These are phyloP conservation scores for Trapa incisa DNA, from an alignment of 345 rosid species.

Conservation along the genomic window DNA sequence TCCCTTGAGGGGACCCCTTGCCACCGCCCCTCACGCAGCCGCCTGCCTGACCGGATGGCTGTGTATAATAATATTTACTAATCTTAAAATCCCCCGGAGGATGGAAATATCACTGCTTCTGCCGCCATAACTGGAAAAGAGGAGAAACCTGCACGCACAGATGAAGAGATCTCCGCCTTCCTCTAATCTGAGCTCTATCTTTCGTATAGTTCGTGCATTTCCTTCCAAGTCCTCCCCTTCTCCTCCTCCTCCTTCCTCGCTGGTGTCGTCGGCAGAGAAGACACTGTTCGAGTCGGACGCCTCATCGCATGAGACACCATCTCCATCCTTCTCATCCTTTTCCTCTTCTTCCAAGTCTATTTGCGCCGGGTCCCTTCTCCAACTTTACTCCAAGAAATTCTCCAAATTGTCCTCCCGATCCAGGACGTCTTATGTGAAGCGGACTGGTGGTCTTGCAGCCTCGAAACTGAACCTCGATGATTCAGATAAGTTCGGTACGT, in stretches of 20 bases:
- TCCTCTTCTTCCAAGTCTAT: background rate
- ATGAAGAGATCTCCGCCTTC: conserved; percentile 9
- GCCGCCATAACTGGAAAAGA: background rate
- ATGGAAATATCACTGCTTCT: background rate
- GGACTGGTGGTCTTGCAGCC: background rate
- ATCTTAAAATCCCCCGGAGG: background rate
- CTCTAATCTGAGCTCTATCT: conserved; percentile 15
- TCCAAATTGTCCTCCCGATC: conserved; percentile 1
- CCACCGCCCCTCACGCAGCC: too few species aligned
- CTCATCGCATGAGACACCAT: background rate
- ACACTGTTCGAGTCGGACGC: background rate
- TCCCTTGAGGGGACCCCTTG: too few species aligned
- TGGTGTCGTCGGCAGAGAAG: background rate
- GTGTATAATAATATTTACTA: background rate
- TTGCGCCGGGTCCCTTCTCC: conserved; percentile 2
- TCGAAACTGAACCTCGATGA: conserved; percentile 6
- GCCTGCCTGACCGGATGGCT: too few species aligned
- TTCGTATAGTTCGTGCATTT: conserved; percentile 10
- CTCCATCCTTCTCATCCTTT: background rate
- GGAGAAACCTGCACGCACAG: conserved; percentile 12
- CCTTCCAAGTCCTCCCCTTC: conserved; percentile 5
- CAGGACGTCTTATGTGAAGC: conserved; percentile 3
- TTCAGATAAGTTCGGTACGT: conserved; percentile 15
- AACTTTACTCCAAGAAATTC: background rate
- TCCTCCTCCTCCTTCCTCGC: background rate